A percentile compares a stretch with the other conserved stretches of the same genome.
Evolutionary conservation across 2,329 filamentous ascomycete species (phyloP).

Genomic region (Fusarium oxysporum): DNA sequence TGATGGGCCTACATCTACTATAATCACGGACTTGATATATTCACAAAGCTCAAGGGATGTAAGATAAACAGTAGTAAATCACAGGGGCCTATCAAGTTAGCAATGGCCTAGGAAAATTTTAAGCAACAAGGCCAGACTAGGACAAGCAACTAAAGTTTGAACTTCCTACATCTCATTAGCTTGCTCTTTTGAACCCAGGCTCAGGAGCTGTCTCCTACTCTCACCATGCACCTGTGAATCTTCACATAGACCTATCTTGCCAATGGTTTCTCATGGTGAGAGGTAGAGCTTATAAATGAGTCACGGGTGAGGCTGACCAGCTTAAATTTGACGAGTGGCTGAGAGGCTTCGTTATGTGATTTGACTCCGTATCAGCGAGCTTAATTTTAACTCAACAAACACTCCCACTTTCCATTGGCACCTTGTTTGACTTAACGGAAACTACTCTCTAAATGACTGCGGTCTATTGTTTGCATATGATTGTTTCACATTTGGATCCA

Average conservation of each 20-base stretch:
- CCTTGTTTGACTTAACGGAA: not conserved
- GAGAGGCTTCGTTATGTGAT: too few species aligned
- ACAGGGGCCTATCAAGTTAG: fast-evolving
- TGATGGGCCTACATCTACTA: fast-evolving
- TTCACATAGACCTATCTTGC: not conserved
- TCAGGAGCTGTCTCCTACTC: not conserved
- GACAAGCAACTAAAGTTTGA: fast-evolving
- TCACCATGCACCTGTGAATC: fast-evolving
- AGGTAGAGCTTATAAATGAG: too few species aligned
- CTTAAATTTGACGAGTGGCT: not conserved
- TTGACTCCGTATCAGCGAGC: not conserved
- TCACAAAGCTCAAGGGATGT: not conserved
- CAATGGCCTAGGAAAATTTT: fast-evolving
- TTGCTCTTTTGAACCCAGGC: not conserved
- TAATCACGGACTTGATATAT: not conserved
- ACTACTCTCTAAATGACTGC: fast-evolving
- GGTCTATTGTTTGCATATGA: fast-evolving
- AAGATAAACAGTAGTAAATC: not conserved
- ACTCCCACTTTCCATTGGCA: not conserved
- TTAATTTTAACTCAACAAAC: not conserved
- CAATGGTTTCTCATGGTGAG: not conserved
- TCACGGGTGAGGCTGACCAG: fast-evolving
- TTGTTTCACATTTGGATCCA: fast-evolving
- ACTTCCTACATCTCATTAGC: too few species aligned
- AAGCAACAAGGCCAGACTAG: fast-evolving